Base-by-base conservation (phyloP, 495 filamentous ascomycete genomes). In the Aspergillus incahuasiensis region DNA sequence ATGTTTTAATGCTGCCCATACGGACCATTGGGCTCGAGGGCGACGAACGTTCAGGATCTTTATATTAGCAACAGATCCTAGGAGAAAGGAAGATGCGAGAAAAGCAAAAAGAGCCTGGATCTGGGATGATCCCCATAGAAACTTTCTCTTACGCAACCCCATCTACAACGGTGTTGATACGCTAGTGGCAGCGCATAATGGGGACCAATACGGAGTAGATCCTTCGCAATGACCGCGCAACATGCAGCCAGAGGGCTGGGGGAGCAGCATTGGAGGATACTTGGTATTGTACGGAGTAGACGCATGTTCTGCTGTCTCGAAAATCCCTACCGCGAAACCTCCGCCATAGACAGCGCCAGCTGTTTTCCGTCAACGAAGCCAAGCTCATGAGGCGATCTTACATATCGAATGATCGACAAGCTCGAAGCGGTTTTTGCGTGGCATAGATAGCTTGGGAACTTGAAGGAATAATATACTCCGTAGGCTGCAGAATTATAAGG, bases 321-420 rank as follows among this genome's bases (percentile, higher is more conserved):
- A 18, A 18, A 11, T 16, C 12, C 15, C 15, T 4, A 18, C 3
- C 16, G 32, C 32, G 4, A 35, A 6, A 11, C 9, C 32, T 35
- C 32, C 32, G 4, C 15, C 12, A n/a, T 16, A 40, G 38, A 40
- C 1, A 40, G n/a, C 5, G 15, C 13, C 15, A 4, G n/a, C 38
- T 5, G 12, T 40, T 40, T n/a, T n/a, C 13, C 24, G 12, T 19
- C 22, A 13, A 8, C 15, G n/a, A 12, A 47, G 44, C 40, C 42
- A 55, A 55, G 43, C 44, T 55, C 52, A 55, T 38, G n/a, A 40
- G n/a, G 21, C 35, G 30, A 32, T 20, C 38, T 42, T 32, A 18
- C 12, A 25, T 40, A 20, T 28, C 43, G 20, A 55, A 48, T 49
- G 54, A 56, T 56, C 54, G 54, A 48, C 54, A 39, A 24, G 5